Evolutionary conservation across 2,329 filamentous ascomycete species (phyloP), one percentile per base, ranked within the genome.

Genomic region (Moelleriella libera): DNA sequence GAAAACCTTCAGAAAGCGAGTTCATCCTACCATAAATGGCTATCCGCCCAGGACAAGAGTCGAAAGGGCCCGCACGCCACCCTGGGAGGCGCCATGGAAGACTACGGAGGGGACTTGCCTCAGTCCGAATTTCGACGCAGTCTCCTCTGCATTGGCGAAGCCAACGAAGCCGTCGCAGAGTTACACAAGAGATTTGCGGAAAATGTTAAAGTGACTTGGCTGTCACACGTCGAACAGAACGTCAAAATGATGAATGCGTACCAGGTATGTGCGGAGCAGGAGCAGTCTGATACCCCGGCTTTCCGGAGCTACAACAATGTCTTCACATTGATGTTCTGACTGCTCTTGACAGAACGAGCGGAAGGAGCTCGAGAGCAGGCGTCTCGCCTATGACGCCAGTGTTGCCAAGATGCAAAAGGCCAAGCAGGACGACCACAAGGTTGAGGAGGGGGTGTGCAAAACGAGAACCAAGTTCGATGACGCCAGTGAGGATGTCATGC

Each of bases 391-490:
- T 63, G 90, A 97, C 62, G 84, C 90, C 34, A 89, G 85, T 51
- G 80, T 88, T 44, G 79, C 80, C 53, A 96, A 95, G 71, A 82
- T 95, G 78, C 83, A 94, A 59, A 96, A 95, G 66, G 82, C 84
- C 29, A 94, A 94, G 70, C 88, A 83, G 58, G 90, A 97, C 59
- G 90, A 97, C 62, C 94, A 92, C 68, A 77, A 88, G 52, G 75
- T 92, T 48, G 92, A 97, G 64, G 90, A 97, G 61, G 90, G 97
- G 65, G 76, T 95, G 47, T 84, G 90, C 48, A 77, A 81, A 30
- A 87, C 92, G 63, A 94, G 94, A 64, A 85, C 87, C 57, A 97
- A 97, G 67, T 97, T 95, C 60, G 92, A 97, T 61, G 92, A 97
- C 68, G 83, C 87, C 12, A 92, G 78, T 60, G 90, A 97, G 60